These are phyloP conservation scores for Spergularia bocconei DNA, from an alignment of 148 eudicot species.

Conservation along the genomic window DNA sequence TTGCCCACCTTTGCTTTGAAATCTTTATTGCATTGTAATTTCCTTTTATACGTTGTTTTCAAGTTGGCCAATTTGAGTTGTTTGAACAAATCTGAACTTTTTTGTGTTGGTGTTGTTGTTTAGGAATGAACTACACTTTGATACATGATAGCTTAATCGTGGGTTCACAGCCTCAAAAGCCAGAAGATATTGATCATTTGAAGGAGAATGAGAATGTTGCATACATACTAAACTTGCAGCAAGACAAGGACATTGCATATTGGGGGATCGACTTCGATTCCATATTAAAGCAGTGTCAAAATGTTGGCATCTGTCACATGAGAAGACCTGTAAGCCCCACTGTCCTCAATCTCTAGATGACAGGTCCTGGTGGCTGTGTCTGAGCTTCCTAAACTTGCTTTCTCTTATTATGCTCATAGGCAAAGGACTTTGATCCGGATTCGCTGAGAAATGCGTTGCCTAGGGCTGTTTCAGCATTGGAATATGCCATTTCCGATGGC, in stretches of 20 bases:
- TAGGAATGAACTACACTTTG: slow-evolving; percentile 89
- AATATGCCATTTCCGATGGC: slow-evolving; percentile 80
- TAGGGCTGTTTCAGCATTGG: slow-evolving; percentile 78
- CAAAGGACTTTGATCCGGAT: slow-evolving; percentile 87
- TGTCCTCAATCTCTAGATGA: background rate
- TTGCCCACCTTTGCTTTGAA: background rate
- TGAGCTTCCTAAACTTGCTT: background rate
- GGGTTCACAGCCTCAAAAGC: slow-evolving; percentile 94
- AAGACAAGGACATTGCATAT: slow-evolving; percentile 79
- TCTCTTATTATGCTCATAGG: slow-evolving; percentile 37
- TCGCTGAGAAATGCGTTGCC: slow-evolving; percentile 78
- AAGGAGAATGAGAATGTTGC: slow-evolving; percentile 68
- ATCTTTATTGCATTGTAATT: background rate
- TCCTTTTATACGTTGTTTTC: background rate
- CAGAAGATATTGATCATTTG: slow-evolving; percentile 87
- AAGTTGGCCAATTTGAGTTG: background rate
- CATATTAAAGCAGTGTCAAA: slow-evolving; percentile 50
- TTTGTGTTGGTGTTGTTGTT: slow-evolving; percentile 12
- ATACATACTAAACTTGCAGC: slow-evolving; percentile 88
- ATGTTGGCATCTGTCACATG: slow-evolving; percentile 69
- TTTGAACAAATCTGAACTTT: too few relatives aligned
- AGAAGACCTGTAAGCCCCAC: slow-evolving; percentile 77
- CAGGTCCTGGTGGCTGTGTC: background rate
- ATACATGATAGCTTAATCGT: slow-evolving; percentile 79
- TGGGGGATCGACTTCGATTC: slow-evolving; percentile 82